phyloP scores from a whole-genome alignment of 148 eudicot genomes.

The Rhododendron henanense region DNA sequence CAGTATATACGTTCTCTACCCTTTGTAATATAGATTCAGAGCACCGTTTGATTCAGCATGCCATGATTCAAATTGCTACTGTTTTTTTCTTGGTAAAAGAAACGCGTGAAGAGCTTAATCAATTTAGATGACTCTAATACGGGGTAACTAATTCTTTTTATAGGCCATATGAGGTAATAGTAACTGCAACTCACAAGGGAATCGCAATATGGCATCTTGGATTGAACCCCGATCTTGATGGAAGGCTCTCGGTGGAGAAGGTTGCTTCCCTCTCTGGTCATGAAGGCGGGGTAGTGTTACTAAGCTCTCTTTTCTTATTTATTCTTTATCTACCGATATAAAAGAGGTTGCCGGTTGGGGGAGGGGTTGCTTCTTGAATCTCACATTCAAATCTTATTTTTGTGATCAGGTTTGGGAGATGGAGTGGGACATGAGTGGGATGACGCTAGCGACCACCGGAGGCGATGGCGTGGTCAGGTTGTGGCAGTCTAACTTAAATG shows the following conservation, averaged over 20 bases:
- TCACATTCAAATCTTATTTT: neutral
- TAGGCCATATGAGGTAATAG: slow-evolving; percentile 87
- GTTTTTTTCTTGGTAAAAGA: neutral
- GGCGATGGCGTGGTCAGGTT: slow-evolving; percentile 68
- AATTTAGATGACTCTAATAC: neutral
- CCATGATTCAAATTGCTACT: neutral
- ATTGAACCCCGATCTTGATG: slow-evolving; percentile 66
- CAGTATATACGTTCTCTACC: neutral
- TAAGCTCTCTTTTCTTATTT: neutral
- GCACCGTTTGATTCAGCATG: neutral
- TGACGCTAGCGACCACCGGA: slow-evolving; percentile 88
- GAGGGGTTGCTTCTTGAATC: neutral
- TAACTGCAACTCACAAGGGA: slow-evolving; percentile 77
- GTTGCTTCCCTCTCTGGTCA: slow-evolving; percentile 67
- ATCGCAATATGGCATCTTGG: slow-evolving; percentile 89
- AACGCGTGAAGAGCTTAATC: neutral
- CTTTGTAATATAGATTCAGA: neutral
- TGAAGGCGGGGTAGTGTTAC: slow-evolving; percentile 60
- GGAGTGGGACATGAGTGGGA: slow-evolving; percentile 99
- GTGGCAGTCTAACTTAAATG: slow-evolving; percentile 92
- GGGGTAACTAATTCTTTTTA: neutral
- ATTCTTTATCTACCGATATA: neutral
- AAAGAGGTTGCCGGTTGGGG: neutral
- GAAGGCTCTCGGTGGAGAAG: slow-evolving; percentile 71
- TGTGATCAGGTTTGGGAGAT: slow-evolving; percentile 75